A percentile compares a stretch with the other conserved stretches of the same genome.
phyloP scores from a whole-genome alignment of 2,329 filamentous ascomycete species.

The Fusarium sp. region DNA sequence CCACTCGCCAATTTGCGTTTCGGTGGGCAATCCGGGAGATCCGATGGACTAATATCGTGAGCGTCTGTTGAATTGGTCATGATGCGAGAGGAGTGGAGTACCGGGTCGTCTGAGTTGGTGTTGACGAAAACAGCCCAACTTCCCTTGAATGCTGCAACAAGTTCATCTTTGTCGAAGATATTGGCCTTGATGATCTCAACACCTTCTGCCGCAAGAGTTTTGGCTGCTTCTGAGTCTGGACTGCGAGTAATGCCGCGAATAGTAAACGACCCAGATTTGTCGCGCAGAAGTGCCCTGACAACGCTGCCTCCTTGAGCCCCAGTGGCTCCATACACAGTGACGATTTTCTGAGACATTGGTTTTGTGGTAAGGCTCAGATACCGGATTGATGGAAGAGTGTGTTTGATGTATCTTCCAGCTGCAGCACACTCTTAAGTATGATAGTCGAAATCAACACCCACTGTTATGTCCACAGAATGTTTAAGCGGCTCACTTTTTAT shows the following conservation, averaged over 20 bases:
- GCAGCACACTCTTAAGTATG: neutral
- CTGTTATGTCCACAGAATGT: too few relatives aligned
- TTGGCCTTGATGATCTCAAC: constrained; percentile 49
- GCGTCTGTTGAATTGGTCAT: neutral
- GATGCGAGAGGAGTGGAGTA: constrained; percentile 2
- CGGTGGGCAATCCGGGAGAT: constrained; percentile 43
- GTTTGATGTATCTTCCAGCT: neutral
- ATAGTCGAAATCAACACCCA: neutral
- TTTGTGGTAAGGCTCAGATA: neutral
- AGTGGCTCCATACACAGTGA: constrained; percentile 49
- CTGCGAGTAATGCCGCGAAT: constrained; percentile 47
- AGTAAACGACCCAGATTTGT: constrained; percentile 42
- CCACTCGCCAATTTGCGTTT: constrained; percentile 50
- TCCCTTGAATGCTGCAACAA: constrained; percentile 45
- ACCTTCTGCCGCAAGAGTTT: constrained; percentile 37
- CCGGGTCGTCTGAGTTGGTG: constrained; percentile 48
- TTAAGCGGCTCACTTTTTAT: too few relatives aligned
- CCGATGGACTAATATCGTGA: constrained; percentile 35
- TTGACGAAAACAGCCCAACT: constrained; percentile 51
- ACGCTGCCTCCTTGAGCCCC: constrained; percentile 49
- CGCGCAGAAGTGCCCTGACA: constrained; percentile 45
- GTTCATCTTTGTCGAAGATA: constrained; percentile 38
- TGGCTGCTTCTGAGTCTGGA: constrained; percentile 44
- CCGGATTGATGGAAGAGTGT: neutral
- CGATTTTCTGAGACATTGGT: constrained; percentile 35